Base-by-base conservation (phyloP, 2,329 filamentous ascomycete species). In the Tolypocladium nubicola region DNA sequence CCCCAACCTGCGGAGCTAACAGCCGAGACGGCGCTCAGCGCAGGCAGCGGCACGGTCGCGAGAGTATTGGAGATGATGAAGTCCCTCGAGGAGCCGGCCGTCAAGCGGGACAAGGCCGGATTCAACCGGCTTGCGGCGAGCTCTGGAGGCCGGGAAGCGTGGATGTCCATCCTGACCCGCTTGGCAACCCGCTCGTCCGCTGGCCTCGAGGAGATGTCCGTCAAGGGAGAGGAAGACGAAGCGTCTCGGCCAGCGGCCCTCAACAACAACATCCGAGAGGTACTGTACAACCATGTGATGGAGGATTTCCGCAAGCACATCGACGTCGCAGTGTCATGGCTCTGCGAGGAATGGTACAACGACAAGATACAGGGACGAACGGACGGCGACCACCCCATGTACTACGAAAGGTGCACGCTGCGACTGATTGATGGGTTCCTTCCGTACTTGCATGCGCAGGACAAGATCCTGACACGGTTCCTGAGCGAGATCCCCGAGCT, bases 301-400 rank as follows among this genome's bases (percentile, higher is more conserved):
- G 90, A 95, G 61, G 93, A 97, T 68, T 99, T 96, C 74, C 85
- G 93, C 56, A 86, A 82, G 61, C 86, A 94, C 49, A 92, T 97
- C 61, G 92, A 95, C 63, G 83, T 94, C 26, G 93, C 91, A 1
- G 90, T 97, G 55, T 86, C 87, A 9, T 99, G 94, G 94, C 79
- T 99, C 19, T 96, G 88, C 65, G 94, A 99, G 71, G 94, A 99
- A 73, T 99, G 94, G 93, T 97, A 96, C 72, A 95, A 92, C 65
- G 93, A 97, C 70, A 85, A 72, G 70, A 73, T 75, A 61, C 74
- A 70, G 60, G 75, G 67, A 58, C 76, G 71, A 56, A 67, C 68
- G n/a, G 71, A 70, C 39, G 69, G 70, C 13, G 76, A 79, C 45
- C 78, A 79, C 9, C 77, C 81, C 3, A 67, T 80, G 39, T 83